Base-by-base conservation (phyloP, 2,329 filamentous ascomycete genomes). In the Laburnicola sp. region DNA sequence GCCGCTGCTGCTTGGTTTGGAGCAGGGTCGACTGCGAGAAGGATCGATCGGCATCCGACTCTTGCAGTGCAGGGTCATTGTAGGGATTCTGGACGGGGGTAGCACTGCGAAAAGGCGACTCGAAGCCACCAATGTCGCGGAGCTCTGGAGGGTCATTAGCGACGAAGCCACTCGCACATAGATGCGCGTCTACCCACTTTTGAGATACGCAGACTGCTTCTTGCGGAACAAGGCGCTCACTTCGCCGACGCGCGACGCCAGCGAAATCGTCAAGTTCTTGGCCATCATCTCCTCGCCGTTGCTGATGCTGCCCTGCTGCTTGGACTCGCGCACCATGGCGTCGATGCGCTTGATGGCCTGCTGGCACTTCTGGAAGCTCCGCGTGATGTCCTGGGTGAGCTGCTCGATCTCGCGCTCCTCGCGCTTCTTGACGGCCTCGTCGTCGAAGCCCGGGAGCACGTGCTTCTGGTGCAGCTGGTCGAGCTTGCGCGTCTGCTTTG, bases 401-500 rank as follows among this genome's bases (percentile, higher is more conserved):
- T 81, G 80, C 76, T 99, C 94, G 65, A 99, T 99, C 69, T 95
- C 87, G 44, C 83, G 78, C 76, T 97, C 94, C 72, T 99, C 94
- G 54, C 84, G 83, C 70, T 81, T 86, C 76, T 96, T 94, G 36
- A 91, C 83, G 48, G 91, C 89, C 63, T 97, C 93, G 65, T 99
- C 94, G 68, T 97, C 91, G 75, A 99, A 99, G 26, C 93, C 92
- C 0, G 94, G 94, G 10, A 99, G 81, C 37, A 99, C 89, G 75
- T 99, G 94, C 72, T 97, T 97, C 75, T 96, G 91, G 73, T 99
- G 94, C 55, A 99, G 79, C 68, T 92, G 90, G 68, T 97, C 94
- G 28, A 99, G 82, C 64, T 86, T 86, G 63, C 89, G 86, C 60
- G 91, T 89, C 75, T 95, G 91, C 54, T 84, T 86, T 45, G 90